Conservation (phyloP, 108 stramenopile species). For the Nitzschia sp. region DNA sequence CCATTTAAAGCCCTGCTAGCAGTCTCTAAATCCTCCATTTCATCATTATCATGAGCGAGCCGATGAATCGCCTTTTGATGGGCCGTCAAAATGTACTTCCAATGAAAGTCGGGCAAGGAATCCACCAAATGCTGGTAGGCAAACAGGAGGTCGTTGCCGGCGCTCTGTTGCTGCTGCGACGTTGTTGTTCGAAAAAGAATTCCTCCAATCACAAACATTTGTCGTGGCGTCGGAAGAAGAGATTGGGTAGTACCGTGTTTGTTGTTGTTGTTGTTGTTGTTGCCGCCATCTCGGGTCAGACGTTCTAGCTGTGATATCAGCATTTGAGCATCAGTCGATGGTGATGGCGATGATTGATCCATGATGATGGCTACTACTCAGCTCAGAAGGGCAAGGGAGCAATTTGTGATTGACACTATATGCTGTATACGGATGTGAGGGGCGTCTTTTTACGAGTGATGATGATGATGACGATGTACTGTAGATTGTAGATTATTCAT, state of each 20-base stretch:
- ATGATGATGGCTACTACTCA: background rate
- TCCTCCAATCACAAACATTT: slow-evolving; percentile 6
- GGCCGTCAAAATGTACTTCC: background rate
- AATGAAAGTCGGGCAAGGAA: slow-evolving; percentile 7
- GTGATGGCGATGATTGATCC: background rate
- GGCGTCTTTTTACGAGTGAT: too few species aligned
- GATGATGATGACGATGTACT: too few species aligned
- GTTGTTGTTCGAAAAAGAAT: background rate
- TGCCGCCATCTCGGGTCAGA: background rate
- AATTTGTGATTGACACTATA: too few species aligned
- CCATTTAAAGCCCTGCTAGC: slow-evolving; percentile 13
- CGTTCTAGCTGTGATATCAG: background rate
- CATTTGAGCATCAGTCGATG: background rate
- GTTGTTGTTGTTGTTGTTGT: background rate
- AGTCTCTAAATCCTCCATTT: slow-evolving; percentile 9
- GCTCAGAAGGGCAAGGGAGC: too few species aligned
- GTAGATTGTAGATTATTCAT: too few species aligned
- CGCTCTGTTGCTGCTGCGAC: background rate
- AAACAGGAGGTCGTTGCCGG: background rate
- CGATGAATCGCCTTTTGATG: slow-evolving; percentile 8
- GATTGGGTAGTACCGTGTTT: background rate
- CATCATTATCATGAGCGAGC: background rate
- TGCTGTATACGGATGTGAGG: too few species aligned
- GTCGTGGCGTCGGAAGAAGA: slow-evolving; percentile 7
- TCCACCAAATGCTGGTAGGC: slow-evolving; percentile 29